Percentiles rank a stretch among this genome's conserved stretches.
These are phyloP conservation scores for Fusarium compactum DNA, from an alignment of 2,329 filamentous ascomycete species.

Conservation along the genomic window DNA sequence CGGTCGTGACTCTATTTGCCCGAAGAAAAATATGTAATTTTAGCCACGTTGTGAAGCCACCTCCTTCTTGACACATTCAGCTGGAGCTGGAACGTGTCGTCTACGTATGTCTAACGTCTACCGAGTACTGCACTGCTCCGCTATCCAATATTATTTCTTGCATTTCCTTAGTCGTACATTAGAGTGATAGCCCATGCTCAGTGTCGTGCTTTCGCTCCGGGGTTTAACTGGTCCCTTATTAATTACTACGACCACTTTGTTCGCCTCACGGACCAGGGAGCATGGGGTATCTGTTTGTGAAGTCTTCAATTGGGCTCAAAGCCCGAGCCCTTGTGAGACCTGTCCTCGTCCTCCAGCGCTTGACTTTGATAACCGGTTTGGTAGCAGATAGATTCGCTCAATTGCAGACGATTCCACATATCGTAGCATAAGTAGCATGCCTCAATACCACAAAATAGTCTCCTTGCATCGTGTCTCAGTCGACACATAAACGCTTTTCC, in stretches of 20 bases:
- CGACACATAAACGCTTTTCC: constrained; percentile 26
- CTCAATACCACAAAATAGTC: constrained; percentile 13
- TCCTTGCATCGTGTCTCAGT: constrained; percentile 40
- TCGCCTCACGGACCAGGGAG: constrained; percentile 41
- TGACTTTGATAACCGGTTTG: not conserved
- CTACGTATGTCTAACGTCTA: not conserved
- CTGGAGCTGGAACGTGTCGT: constrained; percentile 6
- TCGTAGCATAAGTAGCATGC: not conserved
- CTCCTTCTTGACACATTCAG: constrained; percentile 1
- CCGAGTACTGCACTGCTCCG: constrained; percentile 4
- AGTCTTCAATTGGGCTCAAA: constrained; percentile 19
- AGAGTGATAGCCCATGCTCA: constrained; percentile 30
- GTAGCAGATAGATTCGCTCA: not conserved
- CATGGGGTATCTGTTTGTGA: constrained; percentile 21
- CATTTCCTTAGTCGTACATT: constrained; percentile 30
- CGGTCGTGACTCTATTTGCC: not conserved
- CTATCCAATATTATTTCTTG: constrained; percentile 28
- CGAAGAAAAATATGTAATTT: constrained; percentile 9
- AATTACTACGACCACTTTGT: constrained; percentile 17
- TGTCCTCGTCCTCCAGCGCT: constrained; percentile 4
- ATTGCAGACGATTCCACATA: constrained; percentile 9
- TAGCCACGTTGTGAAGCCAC: constrained; percentile 36
- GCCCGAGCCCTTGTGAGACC: constrained; percentile 19
- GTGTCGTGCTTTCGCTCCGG: constrained; percentile 34
- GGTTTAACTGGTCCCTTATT: constrained; percentile 37